Evolutionary conservation across 2,329 filamentous ascomycete species (phyloP).

Genomic region (Purpureocillium takamizusanense): DNA sequence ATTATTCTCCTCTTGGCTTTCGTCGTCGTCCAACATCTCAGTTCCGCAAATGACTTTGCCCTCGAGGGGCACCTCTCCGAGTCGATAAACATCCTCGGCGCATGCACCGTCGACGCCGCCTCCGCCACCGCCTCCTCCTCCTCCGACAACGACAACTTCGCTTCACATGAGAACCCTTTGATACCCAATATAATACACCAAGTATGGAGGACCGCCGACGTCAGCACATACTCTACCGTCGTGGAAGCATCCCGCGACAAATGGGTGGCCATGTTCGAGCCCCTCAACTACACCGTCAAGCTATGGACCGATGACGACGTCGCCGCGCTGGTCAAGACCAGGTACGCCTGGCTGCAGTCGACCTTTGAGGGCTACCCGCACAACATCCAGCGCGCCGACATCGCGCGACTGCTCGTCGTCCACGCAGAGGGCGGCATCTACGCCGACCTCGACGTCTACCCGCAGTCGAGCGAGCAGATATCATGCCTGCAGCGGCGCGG

Average conservation of each 20-base stretch:
- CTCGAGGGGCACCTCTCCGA: not conserved
- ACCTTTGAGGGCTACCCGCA: slow-evolving; percentile 13
- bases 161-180: not conserved
- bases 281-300: slow-evolving; percentile 12
- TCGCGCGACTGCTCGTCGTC: slow-evolving; percentile 12
- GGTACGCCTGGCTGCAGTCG: slow-evolving; percentile 12
- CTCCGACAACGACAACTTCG: too few relatives aligned
- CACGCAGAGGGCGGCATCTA: slow-evolving; percentile 14
- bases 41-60: not conserved
- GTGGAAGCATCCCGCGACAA: slow-evolving; percentile 3
- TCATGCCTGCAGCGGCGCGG: slow-evolving; percentile 10
- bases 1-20: not conserved
- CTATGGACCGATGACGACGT: slow-evolving; percentile 14
- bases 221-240: slow-evolving; percentile 8
- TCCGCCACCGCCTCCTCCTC: not conserved
- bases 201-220: slow-evolving; percentile 12
- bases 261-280: slow-evolving; percentile 10
- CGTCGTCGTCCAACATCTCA: not conserved
- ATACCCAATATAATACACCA: slow-evolving; percentile 13
- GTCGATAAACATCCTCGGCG: not conserved
- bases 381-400: slow-evolving; percentile 14
- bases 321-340: slow-evolving; percentile 6
- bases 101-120: not conserved
- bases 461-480: slow-evolving; percentile 5
- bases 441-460: slow-evolving; percentile 14